Base-by-base conservation (phyloP, 1,284 basidiomycete species). In the Rhodofomes roseus region DNA sequence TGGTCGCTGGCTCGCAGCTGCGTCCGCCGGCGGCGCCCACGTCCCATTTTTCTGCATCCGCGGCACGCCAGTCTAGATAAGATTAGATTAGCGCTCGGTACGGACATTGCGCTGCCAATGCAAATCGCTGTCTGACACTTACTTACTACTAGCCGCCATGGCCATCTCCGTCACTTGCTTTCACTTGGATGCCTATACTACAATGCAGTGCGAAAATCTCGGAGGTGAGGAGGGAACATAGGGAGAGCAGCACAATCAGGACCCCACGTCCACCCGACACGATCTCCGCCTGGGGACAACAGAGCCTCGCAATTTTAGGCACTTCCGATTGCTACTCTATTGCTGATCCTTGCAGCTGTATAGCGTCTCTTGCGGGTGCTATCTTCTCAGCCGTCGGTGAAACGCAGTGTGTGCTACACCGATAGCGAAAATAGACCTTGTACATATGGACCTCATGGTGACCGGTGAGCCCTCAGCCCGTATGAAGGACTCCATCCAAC, bases 51-150 rank as follows among this genome's bases (percentile, higher is more conserved):
- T 65, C 64, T 50, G 52, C 37, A 16, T 22, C 27, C 50, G 16
- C 50, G 50, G 29, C 31, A 37, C 34, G 50, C n/a, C 5, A 2
- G n/a, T 6, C 25, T 34, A 54, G 67, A 67, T 68, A 62, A 68
- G 67, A 68, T 68, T 60, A 60, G 65, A 68, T 66, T 62, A 60
- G 54, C 65, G 63, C 64, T 29, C 20, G n/a, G n/a, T n/a, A n/a
- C n/a, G n/a, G n/a, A n/a, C n/a, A n/a, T n/a, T n/a, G n/a, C n/a
- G n/a, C n/a, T n/a, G n/a, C n/a, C n/a, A n/a, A n/a, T n/a, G n/a
- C n/a, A n/a, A n/a, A n/a, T n/a, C n/a, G n/a, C n/a, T n/a, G n/a
- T n/a, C n/a, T n/a, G n/a, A n/a, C n/a, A n/a, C n/a, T n/a, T n/a
- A n/a, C n/a, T n/a, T n/a, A n/a, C n/a, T n/a, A n/a, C n/a, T n/a